Evolutionary conservation across 2,329 filamentous ascomycete species (phyloP).

Genomic region (Claviceps quebecensis): DNA sequence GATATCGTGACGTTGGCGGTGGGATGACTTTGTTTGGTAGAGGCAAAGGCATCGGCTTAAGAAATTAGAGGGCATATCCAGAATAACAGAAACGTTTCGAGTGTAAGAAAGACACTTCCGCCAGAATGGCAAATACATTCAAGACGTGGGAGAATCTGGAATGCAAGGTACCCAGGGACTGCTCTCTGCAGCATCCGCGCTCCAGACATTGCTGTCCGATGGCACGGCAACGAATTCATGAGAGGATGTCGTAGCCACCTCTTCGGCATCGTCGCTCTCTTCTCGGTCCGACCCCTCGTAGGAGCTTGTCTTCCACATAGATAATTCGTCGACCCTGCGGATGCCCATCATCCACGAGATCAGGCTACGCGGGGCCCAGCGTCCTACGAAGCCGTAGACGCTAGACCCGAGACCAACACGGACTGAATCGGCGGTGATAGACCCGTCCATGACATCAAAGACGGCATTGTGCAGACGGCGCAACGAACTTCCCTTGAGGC

Average conservation of each 20-base stretch:
- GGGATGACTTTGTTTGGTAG: not conserved
- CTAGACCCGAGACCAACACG: slow-evolving; percentile 75
- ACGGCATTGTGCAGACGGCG: slow-evolving; percentile 73
- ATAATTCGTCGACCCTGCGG: slow-evolving; percentile 43
- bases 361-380: slow-evolving; percentile 60
- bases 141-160: slow-evolving; percentile 9
- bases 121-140: not conserved
- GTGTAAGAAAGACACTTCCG: too few species aligned
- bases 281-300: slow-evolving; percentile 23
- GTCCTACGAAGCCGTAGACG: slow-evolving; percentile 74
- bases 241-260: slow-evolving; percentile 15
- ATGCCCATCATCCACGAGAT: slow-evolving; percentile 94
- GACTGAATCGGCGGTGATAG: slow-evolving; percentile 46
- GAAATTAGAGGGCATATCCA: too few species aligned
- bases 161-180: slow-evolving; percentile 29
- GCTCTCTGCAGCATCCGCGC: slow-evolving; percentile 26
- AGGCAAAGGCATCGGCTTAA: too few species aligned
- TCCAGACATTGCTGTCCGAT: slow-evolving; percentile 26
- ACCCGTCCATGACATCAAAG: slow-evolving; percentile 72
- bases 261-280: slow-evolving; percentile 22
- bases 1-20: not conserved
- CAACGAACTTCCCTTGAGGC: slow-evolving; percentile 54
- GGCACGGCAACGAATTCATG: slow-evolving; percentile 39
- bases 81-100: too few species aligned
- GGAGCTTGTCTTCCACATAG: slow-evolving; percentile 35